Conservation (phyloP, 148 eudicot genomes). For the Vaccinium macrocarpon region DNA sequence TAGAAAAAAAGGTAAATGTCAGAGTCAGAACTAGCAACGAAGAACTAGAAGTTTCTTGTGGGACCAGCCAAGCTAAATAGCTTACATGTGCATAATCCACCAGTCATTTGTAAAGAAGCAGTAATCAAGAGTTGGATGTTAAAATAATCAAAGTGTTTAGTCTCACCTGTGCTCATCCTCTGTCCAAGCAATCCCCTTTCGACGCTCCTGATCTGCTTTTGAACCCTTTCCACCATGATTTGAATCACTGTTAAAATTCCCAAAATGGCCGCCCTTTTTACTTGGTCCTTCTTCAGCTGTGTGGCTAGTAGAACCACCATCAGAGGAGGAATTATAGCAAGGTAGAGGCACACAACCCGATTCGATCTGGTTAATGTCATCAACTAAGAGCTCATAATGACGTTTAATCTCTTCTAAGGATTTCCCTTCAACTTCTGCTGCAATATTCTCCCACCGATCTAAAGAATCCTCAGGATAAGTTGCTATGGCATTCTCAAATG, state of each 20-base stretch:
- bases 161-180: slow-evolving; percentile 94
- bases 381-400: slow-evolving; percentile 75
- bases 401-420: slow-evolving; percentile 65
- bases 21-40: too few relatives aligned
- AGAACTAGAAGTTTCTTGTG: too few relatives aligned
- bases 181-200: slow-evolving; percentile 97
- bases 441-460: slow-evolving; percentile 85
- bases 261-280: slow-evolving; percentile 52
- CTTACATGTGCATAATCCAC: not conserved
- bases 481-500: slow-evolving; percentile 82
- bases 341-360: slow-evolving; percentile 79
- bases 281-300: slow-evolving; percentile 49
- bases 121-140: not conserved
- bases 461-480: slow-evolving; percentile 52
- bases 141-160: slow-evolving; percentile 1
- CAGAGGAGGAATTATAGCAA: slow-evolving; percentile 53
- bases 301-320: slow-evolving; percentile 48
- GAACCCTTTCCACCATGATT: slow-evolving; percentile 64
- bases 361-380: slow-evolving; percentile 69
- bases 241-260: slow-evolving; percentile 44
- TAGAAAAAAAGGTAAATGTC: too few relatives aligned
- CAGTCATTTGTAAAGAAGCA: not conserved
- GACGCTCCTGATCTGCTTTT: slow-evolving; percentile 83
- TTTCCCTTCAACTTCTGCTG: slow-evolving; percentile 70
- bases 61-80: too few relatives aligned